Base-by-base conservation (phyloP, 352 stramenopile species). In the Pseudoperonospora humuli region DNA sequence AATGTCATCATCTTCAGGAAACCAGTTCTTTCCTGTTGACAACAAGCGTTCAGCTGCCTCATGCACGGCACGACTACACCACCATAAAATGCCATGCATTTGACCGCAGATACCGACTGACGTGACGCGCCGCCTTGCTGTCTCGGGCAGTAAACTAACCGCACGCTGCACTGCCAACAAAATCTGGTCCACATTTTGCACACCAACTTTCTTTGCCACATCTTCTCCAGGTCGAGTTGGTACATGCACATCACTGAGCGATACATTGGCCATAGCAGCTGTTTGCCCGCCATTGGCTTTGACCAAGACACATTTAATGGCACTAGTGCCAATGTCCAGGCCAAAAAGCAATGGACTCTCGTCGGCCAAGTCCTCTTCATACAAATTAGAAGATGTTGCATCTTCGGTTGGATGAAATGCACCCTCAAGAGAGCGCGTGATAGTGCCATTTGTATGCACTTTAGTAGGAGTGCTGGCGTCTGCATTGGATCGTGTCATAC, bases 11-110 rank as follows among this genome's bases (percentile, higher is more conserved):
- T 47, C 29, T 23, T 31, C 11, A 11, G 14, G 32, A 25, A 14
- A 33, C 63, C 25, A 20, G 5, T 44, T 48, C 25, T 17, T 23
- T 39, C 19, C 40, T 9, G 26, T 42, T 21, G 39, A 29, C 10
- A 77, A 48, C 13, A 83, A 64, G 19, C 41, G 44, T 35, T 60
- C 46, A 6, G 61, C 48, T 14, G 49, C 41, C 0, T 53, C 49
- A 8, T 54, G 24, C 17, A 84, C 70, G 0, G 59, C 55, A 2
- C 55, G 65, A 18, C 69, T 70, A 21, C 61, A 67, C 80, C 80
- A 92, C 80, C 80, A 92, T 31, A 89, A 55, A 35, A 92, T 89
- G 5, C 80, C 80, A 36, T 92, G 80, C 80, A 92, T 92, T 77
- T 92, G 79, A 28, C 79, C 79, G 25, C 80, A 92, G 45, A 92